phyloP scores from a whole-genome alignment of 768 basidiomycete species.

The Cubamyces sp. region DNA sequence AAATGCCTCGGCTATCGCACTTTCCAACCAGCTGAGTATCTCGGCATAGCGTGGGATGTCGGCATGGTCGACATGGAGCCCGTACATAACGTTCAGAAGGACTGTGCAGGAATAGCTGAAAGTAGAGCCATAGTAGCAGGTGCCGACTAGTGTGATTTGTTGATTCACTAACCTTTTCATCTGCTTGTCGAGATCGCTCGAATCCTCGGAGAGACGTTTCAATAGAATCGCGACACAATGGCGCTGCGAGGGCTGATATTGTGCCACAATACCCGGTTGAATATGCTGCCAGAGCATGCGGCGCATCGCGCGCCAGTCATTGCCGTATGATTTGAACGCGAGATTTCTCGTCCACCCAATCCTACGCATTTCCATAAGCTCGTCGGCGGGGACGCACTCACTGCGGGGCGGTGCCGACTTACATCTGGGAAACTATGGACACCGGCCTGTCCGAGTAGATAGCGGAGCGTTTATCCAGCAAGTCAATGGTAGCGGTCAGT shows the following conservation, averaged over 20 bases:
- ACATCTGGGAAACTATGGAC: background rate
- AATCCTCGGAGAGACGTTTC: background rate
- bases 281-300: slow-evolving; percentile 7
- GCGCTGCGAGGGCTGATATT: background rate
- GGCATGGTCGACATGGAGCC: too few species aligned
- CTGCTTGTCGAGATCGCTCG: background rate
- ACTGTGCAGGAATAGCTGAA: too few species aligned
- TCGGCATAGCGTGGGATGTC: too few species aligned
- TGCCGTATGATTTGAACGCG: slow-evolving; percentile 8
- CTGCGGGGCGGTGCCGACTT: background rate
- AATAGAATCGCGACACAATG: background rate
- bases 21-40: too few species aligned
- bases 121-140: too few species aligned
- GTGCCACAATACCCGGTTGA: background rate
- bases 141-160: background rate
- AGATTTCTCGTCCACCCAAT: slow-evolving; percentile 9
- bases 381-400: background rate
- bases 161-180: background rate
- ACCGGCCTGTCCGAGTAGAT: slow-evolving; percentile 28
- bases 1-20: too few species aligned
- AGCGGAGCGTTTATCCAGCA: slow-evolving; percentile 33
- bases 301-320: slow-evolving; percentile 9
- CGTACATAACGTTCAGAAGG: too few species aligned
- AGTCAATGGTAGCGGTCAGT: slow-evolving; percentile 22
- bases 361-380: background rate